A percentile compares a stretch with the other conserved stretches of the same genome.
Conservation (phyloP, 1,284 basidiomycete species). For the Cutaneotrichosporon cavernicola region DNA sequence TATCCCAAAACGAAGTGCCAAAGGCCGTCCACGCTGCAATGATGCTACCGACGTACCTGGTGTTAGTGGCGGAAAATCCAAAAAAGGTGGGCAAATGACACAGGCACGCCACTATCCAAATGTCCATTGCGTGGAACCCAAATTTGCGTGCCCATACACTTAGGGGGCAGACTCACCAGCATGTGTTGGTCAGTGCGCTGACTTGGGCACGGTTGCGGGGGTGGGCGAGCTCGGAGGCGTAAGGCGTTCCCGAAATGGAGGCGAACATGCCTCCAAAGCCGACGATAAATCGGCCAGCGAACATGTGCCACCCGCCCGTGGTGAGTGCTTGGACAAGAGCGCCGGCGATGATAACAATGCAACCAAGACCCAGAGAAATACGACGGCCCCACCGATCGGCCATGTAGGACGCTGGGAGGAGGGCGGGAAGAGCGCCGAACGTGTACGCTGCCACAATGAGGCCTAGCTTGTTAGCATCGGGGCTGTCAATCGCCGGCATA, state of each 20-base stretch:
- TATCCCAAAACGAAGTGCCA: conserved; percentile 13
- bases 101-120: not conserved
- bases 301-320: conserved; percentile 14
- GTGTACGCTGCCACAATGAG: conserved; percentile 17
- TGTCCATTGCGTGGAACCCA: not conserved
- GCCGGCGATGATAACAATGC: conserved; percentile 19
- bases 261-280: conserved; percentile 15
- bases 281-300: conserved; percentile 19
- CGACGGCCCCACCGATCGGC: conserved; percentile 24
- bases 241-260: conserved; percentile 12
- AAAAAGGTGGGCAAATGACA: no score
- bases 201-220: conserved; percentile 20
- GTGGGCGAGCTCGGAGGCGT: conserved; percentile 21
- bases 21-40: conserved; percentile 24
- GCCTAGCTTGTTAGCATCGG: conserved; percentile 19
- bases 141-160: not conserved
- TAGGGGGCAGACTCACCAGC: no score
- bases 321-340: conserved; percentile 18
- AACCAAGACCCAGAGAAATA: conserved; percentile 12
- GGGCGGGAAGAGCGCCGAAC: conserved; percentile 14
- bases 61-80: not conserved
- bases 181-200: conserved; percentile 16
- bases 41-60: conserved; percentile 21
- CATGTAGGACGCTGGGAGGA: conserved; percentile 15
- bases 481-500: conserved; percentile 14